Conservation (phyloP, 306 rosid genomes). For the Arachis hypogaea region DNA sequence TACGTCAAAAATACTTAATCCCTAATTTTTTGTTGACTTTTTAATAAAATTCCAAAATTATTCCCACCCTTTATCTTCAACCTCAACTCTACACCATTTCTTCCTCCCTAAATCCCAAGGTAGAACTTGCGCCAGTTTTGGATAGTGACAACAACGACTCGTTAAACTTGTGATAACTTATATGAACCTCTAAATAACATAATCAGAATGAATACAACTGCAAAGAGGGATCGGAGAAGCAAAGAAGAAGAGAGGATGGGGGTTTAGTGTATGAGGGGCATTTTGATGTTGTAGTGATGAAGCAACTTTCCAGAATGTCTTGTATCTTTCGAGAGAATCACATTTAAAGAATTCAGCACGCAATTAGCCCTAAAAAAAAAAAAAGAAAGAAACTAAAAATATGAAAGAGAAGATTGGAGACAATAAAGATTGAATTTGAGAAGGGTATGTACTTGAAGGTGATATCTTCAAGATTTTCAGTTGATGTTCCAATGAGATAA, state of each 20-base stretch:
- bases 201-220: conserved; percentile 40
- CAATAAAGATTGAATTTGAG: neutral
- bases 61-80: too few relatives aligned
- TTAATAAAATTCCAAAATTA: too few relatives aligned
- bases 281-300: conserved; percentile 75
- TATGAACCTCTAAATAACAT: conserved; percentile 49
- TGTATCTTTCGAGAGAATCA: conserved; percentile 89
- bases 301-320: conserved; percentile 92
- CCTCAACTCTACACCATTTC: too few relatives aligned
- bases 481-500: conserved; percentile 88
- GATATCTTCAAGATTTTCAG: conserved; percentile 60
- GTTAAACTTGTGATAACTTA: conserved; percentile 92
- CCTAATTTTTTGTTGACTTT: too few relatives aligned
- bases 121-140: too few relatives aligned
- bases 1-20: too few relatives aligned
- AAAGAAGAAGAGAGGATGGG: too few relatives aligned
- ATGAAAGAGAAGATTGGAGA: neutral
- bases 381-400: neutral
- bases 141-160: conserved; percentile 41
- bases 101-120: too few relatives aligned
- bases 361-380: conserved; percentile 68
- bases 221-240: too few relatives aligned
- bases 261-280: conserved; percentile 69
- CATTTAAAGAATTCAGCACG: conserved; percentile 70
- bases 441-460: conserved; percentile 56